phyloP scores from a whole-genome alignment of 129 eudicot genomes.

The Lactuca sativa region DNA sequence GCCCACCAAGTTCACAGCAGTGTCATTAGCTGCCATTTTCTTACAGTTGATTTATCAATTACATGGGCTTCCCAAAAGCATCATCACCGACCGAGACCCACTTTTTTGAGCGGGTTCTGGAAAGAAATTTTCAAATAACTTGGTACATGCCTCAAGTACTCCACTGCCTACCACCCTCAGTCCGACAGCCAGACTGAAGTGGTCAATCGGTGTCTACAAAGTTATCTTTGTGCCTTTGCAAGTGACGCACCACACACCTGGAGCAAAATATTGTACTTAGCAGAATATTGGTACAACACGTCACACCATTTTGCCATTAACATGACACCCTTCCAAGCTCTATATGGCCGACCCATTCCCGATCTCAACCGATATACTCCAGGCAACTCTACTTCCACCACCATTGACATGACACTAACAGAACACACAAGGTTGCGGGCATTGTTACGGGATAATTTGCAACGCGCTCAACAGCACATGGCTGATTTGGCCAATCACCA shows the following conservation, averaged over 20 bases:
- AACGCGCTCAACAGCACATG: not conserved
- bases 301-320: not conserved
- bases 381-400: not conserved
- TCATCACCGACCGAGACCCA: too few relatives aligned
- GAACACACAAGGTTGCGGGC: not conserved
- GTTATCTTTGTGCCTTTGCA: too few relatives aligned
- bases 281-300: not conserved
- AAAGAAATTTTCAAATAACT: too few relatives aligned
- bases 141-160: too few relatives aligned
- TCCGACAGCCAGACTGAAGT: not conserved
- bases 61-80: not conserved
- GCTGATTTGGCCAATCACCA: not conserved
- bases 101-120: too few relatives aligned
- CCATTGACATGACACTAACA: not conserved
- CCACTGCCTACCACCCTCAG: not conserved
- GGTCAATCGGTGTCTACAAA: too few relatives aligned
- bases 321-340: too few relatives aligned
- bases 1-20: not conserved
- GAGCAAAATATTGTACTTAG: not conserved
- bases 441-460: not conserved
- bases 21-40: not conserved
- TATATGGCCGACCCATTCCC: not conserved
- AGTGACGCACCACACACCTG: too few relatives aligned
- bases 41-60: too few relatives aligned
- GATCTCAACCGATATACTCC: not conserved